Base-by-base conservation (phyloP, 768 basidiomycete genomes). In the Mycena rosella region DNA sequence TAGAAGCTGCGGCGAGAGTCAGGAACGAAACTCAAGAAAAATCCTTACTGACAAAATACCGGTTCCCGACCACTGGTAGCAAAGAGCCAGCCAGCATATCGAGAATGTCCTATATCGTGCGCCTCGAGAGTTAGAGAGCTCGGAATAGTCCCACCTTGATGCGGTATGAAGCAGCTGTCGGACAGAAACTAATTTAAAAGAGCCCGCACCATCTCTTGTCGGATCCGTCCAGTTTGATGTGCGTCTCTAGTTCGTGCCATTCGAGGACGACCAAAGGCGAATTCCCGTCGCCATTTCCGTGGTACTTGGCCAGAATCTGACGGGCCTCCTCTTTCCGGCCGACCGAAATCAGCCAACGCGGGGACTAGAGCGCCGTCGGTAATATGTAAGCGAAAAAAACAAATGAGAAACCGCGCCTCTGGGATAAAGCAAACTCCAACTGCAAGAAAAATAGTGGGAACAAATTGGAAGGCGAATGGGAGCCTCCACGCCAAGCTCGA, bases 61-160 rank as follows among this genome's bases (percentile, higher is more conserved):
- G 24, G 10, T 42, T 20, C 69, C 69, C 6, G 56, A 59, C 60
- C 38, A 60, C 13, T 40, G 20, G 29, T 32, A 62, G 34, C 69
- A 88, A 70, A 88, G 79, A 22, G 82, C 84, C 82, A 88, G 85
- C 67, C 87, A 77, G 22, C 86, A 69, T 71, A 86, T 84, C 80
- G 85, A 80, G 63, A 80, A 80, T 10, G 80, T 83, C 55, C 86
- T 74, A 69, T 83, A 86, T 40, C 84, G 79, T 20, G 84, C 82
- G 51, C 82, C 83, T 17, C 76, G 73, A 22, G 83, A 85, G 52
- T 81, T 81, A 74, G 86, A 81, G 24, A 87, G 79, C 55, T 81
- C 86, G 3, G 81, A 81, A 74, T 86, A 88, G 15, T 89, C 82
- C 80, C 82, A 82, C 81, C 82, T 83, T 54, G n/a, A n/a, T n/a